phyloP scores from a whole-genome alignment of 2,329 filamentous ascomycete species.

The Aureobasidium vineae region DNA sequence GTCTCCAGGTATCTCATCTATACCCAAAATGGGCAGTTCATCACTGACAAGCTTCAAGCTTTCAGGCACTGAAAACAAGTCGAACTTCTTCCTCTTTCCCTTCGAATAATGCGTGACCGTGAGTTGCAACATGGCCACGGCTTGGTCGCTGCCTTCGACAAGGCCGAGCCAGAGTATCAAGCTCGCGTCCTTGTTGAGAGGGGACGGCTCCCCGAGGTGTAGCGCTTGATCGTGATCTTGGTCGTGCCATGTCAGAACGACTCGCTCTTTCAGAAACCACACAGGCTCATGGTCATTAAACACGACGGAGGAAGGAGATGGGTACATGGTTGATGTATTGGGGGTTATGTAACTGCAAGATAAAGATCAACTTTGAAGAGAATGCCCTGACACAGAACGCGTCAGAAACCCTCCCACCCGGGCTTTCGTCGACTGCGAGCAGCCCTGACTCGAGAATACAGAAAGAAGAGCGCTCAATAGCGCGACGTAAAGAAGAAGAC shows the following conservation, averaged over 20 bases:
- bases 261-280: conserved; percentile 14
- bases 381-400: conserved; percentile 21
- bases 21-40: background rate
- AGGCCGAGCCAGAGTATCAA: conserved; percentile 13
- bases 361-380: background rate
- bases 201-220: conserved; percentile 16
- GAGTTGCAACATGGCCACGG: conserved; percentile 20
- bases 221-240: background rate
- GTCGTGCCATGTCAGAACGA: conserved; percentile 15
- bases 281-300: conserved; percentile 2
- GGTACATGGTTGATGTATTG: conserved; percentile 7
- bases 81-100: conserved; percentile 7
- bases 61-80: conserved; percentile 4
- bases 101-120: conserved; percentile 14
- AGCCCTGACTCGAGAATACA: conserved; percentile 24
- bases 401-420: conserved; percentile 25
- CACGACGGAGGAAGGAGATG: conserved; percentile 1
- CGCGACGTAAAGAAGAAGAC: background rate
- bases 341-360: background rate
- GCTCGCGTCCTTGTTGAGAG: conserved; percentile 13
- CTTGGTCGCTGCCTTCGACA: background rate
- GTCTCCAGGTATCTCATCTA: background rate
- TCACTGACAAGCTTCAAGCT: background rate
- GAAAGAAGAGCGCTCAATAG: background rate
- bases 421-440: conserved; percentile 23